Conservation (phyloP, 1,284 basidiomycete species). For the Ustilago curta region DNA sequence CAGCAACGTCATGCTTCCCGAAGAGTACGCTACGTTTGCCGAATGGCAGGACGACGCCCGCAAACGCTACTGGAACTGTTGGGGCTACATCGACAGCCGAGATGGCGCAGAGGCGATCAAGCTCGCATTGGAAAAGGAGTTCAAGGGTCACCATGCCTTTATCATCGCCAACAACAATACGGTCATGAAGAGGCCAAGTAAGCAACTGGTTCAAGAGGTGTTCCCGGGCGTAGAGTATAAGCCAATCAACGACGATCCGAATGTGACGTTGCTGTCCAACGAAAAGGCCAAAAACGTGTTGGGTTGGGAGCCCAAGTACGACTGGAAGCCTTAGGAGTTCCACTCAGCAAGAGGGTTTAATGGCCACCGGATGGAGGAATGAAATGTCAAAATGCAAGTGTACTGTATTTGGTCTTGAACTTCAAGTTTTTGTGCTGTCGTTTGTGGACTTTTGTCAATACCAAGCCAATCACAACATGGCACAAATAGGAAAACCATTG, state of each 20-base stretch:
- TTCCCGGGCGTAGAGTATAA: constrained; percentile 67
- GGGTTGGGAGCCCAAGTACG: constrained; percentile 68
- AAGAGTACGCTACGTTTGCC: constrained; percentile 69
- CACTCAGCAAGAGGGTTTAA: too few species aligned
- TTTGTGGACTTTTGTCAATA: background rate
- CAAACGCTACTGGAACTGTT: constrained; percentile 52
- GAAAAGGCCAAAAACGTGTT: constrained; percentile 70
- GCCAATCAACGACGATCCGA: constrained; percentile 43
- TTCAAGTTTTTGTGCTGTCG: background rate
- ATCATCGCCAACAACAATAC: constrained; percentile 71
- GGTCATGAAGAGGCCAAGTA: constrained; percentile 64
- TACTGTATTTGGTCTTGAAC: too few species aligned
- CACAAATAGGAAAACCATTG: background rate
- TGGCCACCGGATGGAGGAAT: too few species aligned
- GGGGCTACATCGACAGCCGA: constrained; percentile 67
- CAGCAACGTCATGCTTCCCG: constrained; percentile 70
- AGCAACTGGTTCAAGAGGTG: constrained; percentile 69
- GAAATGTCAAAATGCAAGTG: too few species aligned
- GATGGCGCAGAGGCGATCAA: constrained; percentile 70
- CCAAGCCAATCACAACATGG: background rate
- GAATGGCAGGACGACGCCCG: constrained; percentile 69
- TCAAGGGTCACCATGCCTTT: constrained; percentile 70
- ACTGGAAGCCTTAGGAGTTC: constrained; percentile 41
- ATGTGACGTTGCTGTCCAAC: constrained; percentile 65
- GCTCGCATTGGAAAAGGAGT: constrained; percentile 63